These are phyloP conservation scores for Jasminum sambac DNA, from an alignment of 257 asterid genomes.

Conservation along the genomic window DNA sequence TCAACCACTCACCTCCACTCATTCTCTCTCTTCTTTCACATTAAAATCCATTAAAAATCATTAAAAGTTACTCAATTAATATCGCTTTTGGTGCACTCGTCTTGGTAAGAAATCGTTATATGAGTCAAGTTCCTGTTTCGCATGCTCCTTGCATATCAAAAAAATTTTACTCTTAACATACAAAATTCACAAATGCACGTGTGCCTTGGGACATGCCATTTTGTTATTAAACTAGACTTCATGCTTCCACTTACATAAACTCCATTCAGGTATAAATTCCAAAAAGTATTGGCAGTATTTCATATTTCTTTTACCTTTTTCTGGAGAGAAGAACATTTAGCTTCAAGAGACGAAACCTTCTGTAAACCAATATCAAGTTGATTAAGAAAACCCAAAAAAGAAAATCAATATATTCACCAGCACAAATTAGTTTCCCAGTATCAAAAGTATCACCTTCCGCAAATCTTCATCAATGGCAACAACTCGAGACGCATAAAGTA, in stretches of 20 bases:
- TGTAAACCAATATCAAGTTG: constrained; percentile 37
- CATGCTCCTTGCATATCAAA: background rate
- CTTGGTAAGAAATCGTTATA: background rate
- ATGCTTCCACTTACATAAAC: background rate
- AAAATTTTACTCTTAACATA: background rate
- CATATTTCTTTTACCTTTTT: constrained; percentile 54
- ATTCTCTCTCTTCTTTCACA: too few relatives aligned
- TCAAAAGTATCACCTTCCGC: constrained; percentile 55
- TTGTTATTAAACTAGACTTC: background rate
- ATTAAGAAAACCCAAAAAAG: constrained; percentile 6
- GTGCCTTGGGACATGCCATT: background rate
- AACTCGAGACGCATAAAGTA: constrained; percentile 70
- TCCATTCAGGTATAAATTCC: background rate
- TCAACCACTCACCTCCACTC: too few relatives aligned
- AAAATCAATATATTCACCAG: background rate
- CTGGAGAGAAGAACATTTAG: constrained; percentile 60
- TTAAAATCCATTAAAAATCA: too few relatives aligned
- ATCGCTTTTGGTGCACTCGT: background rate
- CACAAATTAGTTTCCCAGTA: background rate
- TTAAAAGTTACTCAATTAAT: too few relatives aligned
- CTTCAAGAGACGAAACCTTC: constrained; percentile 65
- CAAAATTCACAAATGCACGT: background rate
- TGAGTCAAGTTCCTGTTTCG: background rate
- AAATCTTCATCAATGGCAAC: constrained; percentile 65
- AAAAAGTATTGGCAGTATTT: background rate